Base-by-base conservation (phyloP, 2,329 filamentous ascomycete genomes). In the Pseudogymnoascus verrucosus region DNA sequence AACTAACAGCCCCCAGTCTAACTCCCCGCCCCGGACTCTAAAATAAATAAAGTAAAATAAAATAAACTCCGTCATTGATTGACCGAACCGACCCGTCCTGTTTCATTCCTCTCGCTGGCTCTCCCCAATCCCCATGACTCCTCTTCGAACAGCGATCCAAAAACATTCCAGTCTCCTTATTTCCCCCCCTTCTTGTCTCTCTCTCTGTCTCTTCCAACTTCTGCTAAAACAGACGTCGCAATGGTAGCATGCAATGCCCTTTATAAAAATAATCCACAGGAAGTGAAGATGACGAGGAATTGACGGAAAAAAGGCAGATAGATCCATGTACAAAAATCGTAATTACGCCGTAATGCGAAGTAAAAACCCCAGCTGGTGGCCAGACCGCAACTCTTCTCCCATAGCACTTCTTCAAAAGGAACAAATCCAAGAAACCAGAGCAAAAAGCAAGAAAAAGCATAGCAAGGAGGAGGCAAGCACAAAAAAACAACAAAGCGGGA, bases 291-390 rank as follows among this genome's bases (percentile, higher is more conserved):
- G 37, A 40, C 1, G 40, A 51, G n/a, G 23, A n/a, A 21, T 21
- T 1, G 10, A 14, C 2, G 16, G 26, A 12, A 23, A 23, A 44
- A n/a, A n/a, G 40, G 19, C 5, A 23, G 28, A 31, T 7, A 31
- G 47, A 54, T 57, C 51, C 51, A 57, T 57, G 11, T 57, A 57
- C 51, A 57, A 57, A 44, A 57, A 34, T 57, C 51, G 51, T 19
- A 19, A 57, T 34, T 34, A 57, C 26, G 51, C 51, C 51, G 28
- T 57, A 34, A 57, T 57, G 51, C 51, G 28, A 57, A 57, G 51
- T 11, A 36, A 47, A 21, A 54, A 5, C 51, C n/a, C 28, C n/a
- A 23, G 47, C 14, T 31, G 26, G 26, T 31, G 47, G 47, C 47
- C 47, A 54, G 28, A 54, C 47, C 47, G 26, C 47, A 54, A 31